Evolutionary conservation across 306 rosid species (phyloP).

Genomic region (Trichosanthes truncata): DNA sequence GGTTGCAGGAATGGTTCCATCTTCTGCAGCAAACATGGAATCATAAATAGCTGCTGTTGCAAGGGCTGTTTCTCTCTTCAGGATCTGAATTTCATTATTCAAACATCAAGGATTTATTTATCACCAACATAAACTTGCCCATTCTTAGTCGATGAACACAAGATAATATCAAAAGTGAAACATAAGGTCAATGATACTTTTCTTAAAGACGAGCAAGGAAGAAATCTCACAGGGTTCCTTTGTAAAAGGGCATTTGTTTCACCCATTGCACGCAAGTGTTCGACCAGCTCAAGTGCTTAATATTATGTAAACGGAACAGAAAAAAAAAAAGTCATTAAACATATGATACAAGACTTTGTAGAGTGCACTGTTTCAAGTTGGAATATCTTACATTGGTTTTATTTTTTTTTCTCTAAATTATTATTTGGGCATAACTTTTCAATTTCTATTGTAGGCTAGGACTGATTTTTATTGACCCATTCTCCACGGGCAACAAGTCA

Average conservation of each 20-base stretch:
- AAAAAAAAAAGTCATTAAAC: not conserved
- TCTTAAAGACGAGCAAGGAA: not conserved
- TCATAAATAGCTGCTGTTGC: conserved; percentile 95
- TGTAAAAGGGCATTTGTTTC: conserved; percentile 84
- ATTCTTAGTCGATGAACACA: not conserved
- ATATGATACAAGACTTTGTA: not conserved
- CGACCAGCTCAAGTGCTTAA: conserved; percentile 77
- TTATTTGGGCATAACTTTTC: no score
- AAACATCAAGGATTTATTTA: not conserved
- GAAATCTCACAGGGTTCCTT: conserved; percentile 49
- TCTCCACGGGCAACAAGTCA: not conserved
- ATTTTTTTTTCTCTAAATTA: no score
- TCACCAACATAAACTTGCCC: not conserved
- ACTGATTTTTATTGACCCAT: not conserved
- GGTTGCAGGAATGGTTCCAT: conserved; percentile 91
- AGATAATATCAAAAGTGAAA: not conserved
- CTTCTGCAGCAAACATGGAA: conserved; percentile 85
- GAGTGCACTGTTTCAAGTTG: not conserved
- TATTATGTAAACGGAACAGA: conserved; percentile 6
- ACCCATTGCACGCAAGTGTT: conserved; percentile 90
- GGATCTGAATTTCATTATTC: conserved; percentile 38
- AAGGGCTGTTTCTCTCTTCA: conserved; percentile 76
- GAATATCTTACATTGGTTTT: not conserved
- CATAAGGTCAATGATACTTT: not conserved
- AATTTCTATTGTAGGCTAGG: not conserved